phyloP scores from a whole-genome alignment of 495 filamentous ascomycete genomes.

The Oleoguttula mirabilis region DNA sequence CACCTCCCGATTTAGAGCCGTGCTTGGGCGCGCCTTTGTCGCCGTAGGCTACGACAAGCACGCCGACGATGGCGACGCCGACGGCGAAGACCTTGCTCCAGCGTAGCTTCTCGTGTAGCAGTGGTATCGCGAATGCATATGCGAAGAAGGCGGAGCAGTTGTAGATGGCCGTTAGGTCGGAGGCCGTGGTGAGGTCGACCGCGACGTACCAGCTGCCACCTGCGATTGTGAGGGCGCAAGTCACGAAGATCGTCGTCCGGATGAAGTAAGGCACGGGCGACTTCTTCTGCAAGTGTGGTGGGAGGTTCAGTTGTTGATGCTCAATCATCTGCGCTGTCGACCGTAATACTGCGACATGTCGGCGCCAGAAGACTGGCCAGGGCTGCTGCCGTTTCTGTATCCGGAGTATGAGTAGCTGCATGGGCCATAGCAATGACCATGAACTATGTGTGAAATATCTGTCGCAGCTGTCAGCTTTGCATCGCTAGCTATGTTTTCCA shows the following conservation, averaged over 20 bases:
- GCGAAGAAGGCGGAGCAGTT: slow-evolving; percentile 99
- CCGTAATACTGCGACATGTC: slow-evolving; percentile 60
- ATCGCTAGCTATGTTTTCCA: not conserved
- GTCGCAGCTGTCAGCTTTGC: slow-evolving; percentile 5
- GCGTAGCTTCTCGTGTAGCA: slow-evolving; percentile 72
- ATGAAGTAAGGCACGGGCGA: slow-evolving; percentile 64
- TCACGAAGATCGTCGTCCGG: slow-evolving; percentile 66
- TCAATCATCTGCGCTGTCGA: slow-evolving; percentile 82
- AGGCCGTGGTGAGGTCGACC: slow-evolving; percentile 80
- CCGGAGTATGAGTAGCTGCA: slow-evolving; percentile 68
- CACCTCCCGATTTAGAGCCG: slow-evolving; percentile 40
- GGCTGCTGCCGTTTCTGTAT: slow-evolving; percentile 57
- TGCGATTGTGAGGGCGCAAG: slow-evolving; percentile 76
- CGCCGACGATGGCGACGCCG: slow-evolving; percentile 70
- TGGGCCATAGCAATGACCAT: slow-evolving; percentile 78
- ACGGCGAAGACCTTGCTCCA: slow-evolving; percentile 75
- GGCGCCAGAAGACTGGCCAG: slow-evolving; percentile 79
- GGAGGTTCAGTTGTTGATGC: slow-evolving; percentile 48
- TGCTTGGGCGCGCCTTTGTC: slow-evolving; percentile 41
- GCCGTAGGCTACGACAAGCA: slow-evolving; percentile 86
- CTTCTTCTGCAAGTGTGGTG: slow-evolving; percentile 34
- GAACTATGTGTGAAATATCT: slow-evolving; percentile 89
- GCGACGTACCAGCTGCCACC: slow-evolving; percentile 94
- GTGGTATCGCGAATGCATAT: slow-evolving; percentile 83
- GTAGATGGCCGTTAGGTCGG: slow-evolving; percentile 93